Evolutionary conservation across 106 monocot species (phyloP), one percentile per base, ranked within the genome.

Genomic region (Alisma plantagoaquatica): DNA sequence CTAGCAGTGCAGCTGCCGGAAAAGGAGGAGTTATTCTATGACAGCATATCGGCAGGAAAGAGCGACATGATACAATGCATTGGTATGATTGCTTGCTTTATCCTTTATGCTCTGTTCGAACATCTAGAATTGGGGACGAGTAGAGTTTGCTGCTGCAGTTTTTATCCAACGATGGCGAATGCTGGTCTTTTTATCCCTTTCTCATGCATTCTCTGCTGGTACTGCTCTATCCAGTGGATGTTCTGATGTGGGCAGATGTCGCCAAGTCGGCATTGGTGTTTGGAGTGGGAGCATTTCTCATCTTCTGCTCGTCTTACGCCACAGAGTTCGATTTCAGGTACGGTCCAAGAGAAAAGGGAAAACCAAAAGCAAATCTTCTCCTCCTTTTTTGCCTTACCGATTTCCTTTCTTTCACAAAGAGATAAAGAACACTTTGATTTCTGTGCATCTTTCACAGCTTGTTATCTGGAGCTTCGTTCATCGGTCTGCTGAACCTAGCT

Each of bases 221-320:
- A n/a, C 16, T 11, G 32, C 29, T 5, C 47, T 47, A 6, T 21
- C 54, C 71, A 96, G 94, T 96, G 69, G 84, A 88, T 66, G 50
- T 96, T 57, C 61, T 96, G 14, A 96, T 84, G 94, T 96, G 94
- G 94, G 80, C 75, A 70, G 84, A 96, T 21, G 44, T 69, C 31
- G 33, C 78, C n/a, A 78, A 53, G 64, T 49, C 78, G 3, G 72
- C 73, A 59, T 73, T 78, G 23, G 64, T 73, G 12, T 78, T 78
- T 26, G 78, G 78, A 1, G n/a, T 68, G 15, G 78, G 78, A 14
- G 46, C 68, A 7, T 78, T 78, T 51, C 22, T 73, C 19, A 68
- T 78, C 49, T 57, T 73, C 43, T 78, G 68, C 3, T 63, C 64
- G 46, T 73, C 78, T 31, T 78, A 73, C 27, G 17, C 78, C 12